Evolutionary conservation across 495 filamentous ascomycete species (phyloP), one percentile per base, ranked within the genome.

Genomic region (Penicillium atrosanguineum): DNA sequence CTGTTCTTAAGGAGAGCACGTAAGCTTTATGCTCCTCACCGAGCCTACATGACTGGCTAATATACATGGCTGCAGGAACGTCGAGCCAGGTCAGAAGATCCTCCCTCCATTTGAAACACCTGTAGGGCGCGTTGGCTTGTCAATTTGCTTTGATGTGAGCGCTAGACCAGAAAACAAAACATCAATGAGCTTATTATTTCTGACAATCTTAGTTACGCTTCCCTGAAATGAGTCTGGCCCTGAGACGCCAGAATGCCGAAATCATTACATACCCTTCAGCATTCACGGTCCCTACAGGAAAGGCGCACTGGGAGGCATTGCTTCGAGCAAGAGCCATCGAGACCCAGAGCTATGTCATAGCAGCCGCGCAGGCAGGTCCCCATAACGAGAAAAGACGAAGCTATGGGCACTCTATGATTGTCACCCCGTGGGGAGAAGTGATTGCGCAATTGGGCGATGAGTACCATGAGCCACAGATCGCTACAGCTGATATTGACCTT

Each of bases 351-450:
- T 97, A 87, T 74, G 87, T 97, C 11, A 69, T 97, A 53, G 93
- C 92, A 12, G 88, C 94, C 0, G 94, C 94, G 4, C 93, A 97
- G 64, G 83, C 84, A 25, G 89, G 89, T 16, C 62, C 61, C 16
- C 93, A 98, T 68, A 91, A 90, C 64, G 86, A 87, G 60, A 87
- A 84, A 64, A 73, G 93, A 43, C 75, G 76, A 23, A 95, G 89
- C 72, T 97, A 95, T 70, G 94, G 94, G 1, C 87, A 92, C 68
- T 88, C 89, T 44, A 86, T 95, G 79, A 86, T 96, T 36, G 78
- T 97, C 16, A 84, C 87, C 60, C 93, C 93, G 0, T 96, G 93
- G 93, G 93, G 93, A 0, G 79, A 82, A 42, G 78, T 97, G 4
- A 42, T 94, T 20, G 79, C 83, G 1, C 76, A 85, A 57, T 69